Percentiles rank a stretch among this genome's conserved stretches.
phyloP scores from a whole-genome alignment of 768 basidiomycete species.

The Lactarius tabidus region DNA sequence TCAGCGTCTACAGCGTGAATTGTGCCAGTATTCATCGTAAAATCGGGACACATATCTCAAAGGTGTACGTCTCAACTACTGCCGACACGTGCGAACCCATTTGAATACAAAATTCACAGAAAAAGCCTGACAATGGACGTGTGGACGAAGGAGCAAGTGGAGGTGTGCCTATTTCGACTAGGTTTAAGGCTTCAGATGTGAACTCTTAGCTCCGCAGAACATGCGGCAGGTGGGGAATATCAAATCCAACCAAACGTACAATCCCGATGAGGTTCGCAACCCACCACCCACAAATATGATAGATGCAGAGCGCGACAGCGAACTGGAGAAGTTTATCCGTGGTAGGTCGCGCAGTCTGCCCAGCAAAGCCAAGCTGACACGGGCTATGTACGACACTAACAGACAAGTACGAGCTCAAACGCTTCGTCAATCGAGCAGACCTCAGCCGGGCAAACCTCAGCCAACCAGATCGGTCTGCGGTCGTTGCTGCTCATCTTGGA shows the following conservation, averaged over 20 bases:
- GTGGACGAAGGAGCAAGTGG: slow-evolving; percentile 87
- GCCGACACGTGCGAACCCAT: not conserved
- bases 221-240: slow-evolving; percentile 82
- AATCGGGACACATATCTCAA: slow-evolving; percentile 88
- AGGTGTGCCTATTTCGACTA: slow-evolving; percentile 46
- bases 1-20: slow-evolving; percentile 50
- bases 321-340: slow-evolving; percentile 88
- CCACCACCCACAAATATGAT: slow-evolving; percentile 80
- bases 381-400: not conserved
- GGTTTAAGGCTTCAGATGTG: slow-evolving; percentile 7
- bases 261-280: slow-evolving; percentile 76
- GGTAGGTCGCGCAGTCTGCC: slow-evolving; percentile 42
- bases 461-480: slow-evolving; percentile 24
- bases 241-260: slow-evolving; percentile 74
- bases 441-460: slow-evolving; percentile 41
- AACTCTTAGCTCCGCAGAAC: slow-evolving; percentile 40
- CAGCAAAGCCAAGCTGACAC: not conserved
- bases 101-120: slow-evolving; percentile 37
- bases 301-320: slow-evolving; percentile 79
- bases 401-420: slow-evolving; percentile 81
- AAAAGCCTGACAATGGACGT: slow-evolving; percentile 88
- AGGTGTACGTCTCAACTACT: slow-evolving; percentile 63
- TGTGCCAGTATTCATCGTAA: slow-evolving; percentile 94
- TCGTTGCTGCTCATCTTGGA: slow-evolving; percentile 32
- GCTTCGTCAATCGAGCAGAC: slow-evolving; percentile 45